Evolutionary conservation across 306 rosid species (phyloP).

Genomic region (Calophaca sinica): DNA sequence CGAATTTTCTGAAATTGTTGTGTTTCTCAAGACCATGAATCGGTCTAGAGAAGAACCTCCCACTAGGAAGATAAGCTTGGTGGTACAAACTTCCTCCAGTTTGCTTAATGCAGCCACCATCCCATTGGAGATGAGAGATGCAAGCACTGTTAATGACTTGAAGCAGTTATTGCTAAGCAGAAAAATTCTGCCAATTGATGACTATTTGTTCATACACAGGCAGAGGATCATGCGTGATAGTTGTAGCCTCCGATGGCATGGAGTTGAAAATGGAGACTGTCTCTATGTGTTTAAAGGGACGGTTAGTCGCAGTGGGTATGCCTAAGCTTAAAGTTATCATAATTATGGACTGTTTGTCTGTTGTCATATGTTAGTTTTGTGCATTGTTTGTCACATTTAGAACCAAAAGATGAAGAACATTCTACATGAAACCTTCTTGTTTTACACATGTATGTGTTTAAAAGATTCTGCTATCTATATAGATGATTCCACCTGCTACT

Average conservation of each 20-base stretch:
- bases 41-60: conserved; percentile 61
- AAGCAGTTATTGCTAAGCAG: conserved; percentile 65
- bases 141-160: conserved; percentile 65
- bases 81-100: conserved; percentile 80
- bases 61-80: conserved; percentile 56
- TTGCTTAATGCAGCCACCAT: conserved; percentile 75
- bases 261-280: conserved; percentile 81
- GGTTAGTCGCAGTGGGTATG: conserved; percentile 51
- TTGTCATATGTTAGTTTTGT: neutral
- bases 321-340: conserved; percentile 10
- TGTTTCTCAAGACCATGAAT: conserved; percentile 57
- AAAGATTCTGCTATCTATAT: neutral
- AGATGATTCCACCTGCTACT: neutral
- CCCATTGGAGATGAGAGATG: conserved; percentile 77
- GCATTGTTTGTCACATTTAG: conserved; percentile 3
- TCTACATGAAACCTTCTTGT: neutral
- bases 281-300: conserved; percentile 82
- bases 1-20: conserved; percentile 69
- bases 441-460: conserved; percentile 4
- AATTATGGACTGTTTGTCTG: neutral
- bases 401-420: neutral
- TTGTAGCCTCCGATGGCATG: conserved; percentile 87
- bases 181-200: conserved; percentile 67
- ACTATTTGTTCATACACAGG: conserved; percentile 84
- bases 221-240: conserved; percentile 89